These are phyloP conservation scores for Wickerhamomyces silvicola DNA, from an alignment of 805 yeast species.

Conservation along the genomic window DNA sequence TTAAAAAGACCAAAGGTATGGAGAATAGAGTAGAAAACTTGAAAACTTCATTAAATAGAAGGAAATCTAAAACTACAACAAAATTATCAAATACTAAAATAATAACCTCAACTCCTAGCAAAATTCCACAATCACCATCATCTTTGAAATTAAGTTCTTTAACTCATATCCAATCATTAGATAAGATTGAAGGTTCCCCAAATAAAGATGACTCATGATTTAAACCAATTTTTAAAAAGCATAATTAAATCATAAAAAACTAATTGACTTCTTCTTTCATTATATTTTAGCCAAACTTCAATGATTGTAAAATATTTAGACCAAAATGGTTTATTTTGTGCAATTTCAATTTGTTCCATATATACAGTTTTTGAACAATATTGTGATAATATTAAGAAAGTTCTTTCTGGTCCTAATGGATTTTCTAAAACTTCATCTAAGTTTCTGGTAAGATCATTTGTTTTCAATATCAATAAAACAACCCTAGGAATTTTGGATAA, in stretches of 20 bases:
- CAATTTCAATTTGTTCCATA: slow-evolving; percentile 50
- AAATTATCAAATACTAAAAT: slow-evolving; percentile 16
- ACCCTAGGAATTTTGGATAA: slow-evolving; percentile 77
- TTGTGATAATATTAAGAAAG: slow-evolving; percentile 81
- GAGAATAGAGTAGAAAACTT: slow-evolving; percentile 22
- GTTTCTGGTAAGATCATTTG: slow-evolving; percentile 88
- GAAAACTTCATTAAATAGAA: slow-evolving; percentile 17
- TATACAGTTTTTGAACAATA: slow-evolving; percentile 82
- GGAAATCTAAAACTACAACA: slow-evolving; percentile 16
- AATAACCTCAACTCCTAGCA: slow-evolving; percentile 16
- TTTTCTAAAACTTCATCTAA: slow-evolving; percentile 77
- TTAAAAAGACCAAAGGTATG: slow-evolving; percentile 24
- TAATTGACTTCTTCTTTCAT: slow-evolving; percentile 1
- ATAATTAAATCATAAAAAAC: slow-evolving; percentile 1
- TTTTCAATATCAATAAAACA: slow-evolving; percentile 80
- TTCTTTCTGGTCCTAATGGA: slow-evolving; percentile 82
- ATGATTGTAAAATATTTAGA: no score
- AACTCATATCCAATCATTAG: slow-evolving; percentile 10
- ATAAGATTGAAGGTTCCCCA: slow-evolving; percentile 20
- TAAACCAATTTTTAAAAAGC: slow-evolving; percentile 2
- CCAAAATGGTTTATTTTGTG: not conserved
- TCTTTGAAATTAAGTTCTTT: slow-evolving; percentile 18
- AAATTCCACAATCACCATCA: slow-evolving; percentile 21
- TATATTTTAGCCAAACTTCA: slow-evolving; percentile 1
- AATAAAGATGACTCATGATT: slow-evolving; percentile 6